Evolutionary conservation across 208 protist genomes (phyloP), one percentile per base, ranked within the genome.

Genomic region (Leishmania arabica): DNA sequence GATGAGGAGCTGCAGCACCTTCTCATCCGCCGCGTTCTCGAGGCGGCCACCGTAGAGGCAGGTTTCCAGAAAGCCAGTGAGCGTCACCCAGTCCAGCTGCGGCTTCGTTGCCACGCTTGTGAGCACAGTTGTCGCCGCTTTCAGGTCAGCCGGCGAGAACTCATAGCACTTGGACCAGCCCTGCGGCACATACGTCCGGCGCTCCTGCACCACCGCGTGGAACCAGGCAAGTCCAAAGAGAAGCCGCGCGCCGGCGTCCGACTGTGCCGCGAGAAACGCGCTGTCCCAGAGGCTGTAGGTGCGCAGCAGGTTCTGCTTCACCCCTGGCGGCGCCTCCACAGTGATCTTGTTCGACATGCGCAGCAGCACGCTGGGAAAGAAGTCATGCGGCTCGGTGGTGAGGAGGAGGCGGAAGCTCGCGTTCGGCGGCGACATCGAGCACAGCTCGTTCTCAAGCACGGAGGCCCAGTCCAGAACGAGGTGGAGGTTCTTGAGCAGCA

Each of bases 81-180:
- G 79, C 15, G 95, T 97, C 27, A 88, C 87, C 97, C 98, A 99
- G 75, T 99, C 92, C 58, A 95, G 84, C 49, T 70, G 71, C 7
- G 79, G 81, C 53, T 86, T 53, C 75, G 80, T 86, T 31, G 84
- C 60, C 70, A 96, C 66, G 54, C 31, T 80, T 31, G 90, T 83
- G 47, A 99, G 78, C 42, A 99, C 87, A 84, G 99, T 94, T 11
- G 91, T 89, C n/a, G 96, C 96, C 8, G 95, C 88, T 78, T 98
- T 97, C 3, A 99, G 89, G 82, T 99, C 98, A 6, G 98, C 91
- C 13, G 88, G 81, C 1, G 96, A 97, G 88, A 99, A 99, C 83
- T 99, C 99, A 93, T 99, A 99, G 80, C 95, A 99, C 90, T 99
- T 98, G 68, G 94, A 93, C 98, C 98, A 99, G 53, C 98, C 99